Evolutionary conservation across 108 stramenopile species (phyloP).

Genomic region (Nannochloropsis salina): DNA sequence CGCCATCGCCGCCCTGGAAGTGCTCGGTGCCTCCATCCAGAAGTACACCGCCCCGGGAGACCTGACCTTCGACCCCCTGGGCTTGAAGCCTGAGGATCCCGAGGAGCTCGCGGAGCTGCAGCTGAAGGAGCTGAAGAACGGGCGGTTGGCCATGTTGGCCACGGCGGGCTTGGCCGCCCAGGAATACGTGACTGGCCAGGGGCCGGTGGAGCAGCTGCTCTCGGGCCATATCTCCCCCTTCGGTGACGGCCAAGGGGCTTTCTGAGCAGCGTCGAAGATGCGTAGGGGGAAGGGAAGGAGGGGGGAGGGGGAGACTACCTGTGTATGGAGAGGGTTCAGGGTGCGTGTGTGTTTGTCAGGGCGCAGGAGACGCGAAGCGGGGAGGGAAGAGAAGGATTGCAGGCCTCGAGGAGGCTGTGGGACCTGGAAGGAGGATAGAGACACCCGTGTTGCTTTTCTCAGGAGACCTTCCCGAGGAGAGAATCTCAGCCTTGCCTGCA

Average conservation of each 20-base stretch:
- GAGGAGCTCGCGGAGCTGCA: slow-evolving; percentile 47
- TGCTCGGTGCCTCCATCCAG: slow-evolving; percentile 15
- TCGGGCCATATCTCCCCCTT: slow-evolving; percentile 50
- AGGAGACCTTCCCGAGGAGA: too few species aligned
- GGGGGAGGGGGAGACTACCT: background rate
- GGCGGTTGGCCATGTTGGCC: slow-evolving; percentile 47
- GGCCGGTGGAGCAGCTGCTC: slow-evolving; percentile 40
- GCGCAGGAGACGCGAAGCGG: too few species aligned
- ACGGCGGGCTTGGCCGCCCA: slow-evolving; percentile 24
- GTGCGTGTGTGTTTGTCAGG: too few species aligned
- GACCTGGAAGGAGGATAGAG: too few species aligned
- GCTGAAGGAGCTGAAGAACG: slow-evolving; percentile 55
- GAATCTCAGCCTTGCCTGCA: too few species aligned
- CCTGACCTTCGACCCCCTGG: background rate
- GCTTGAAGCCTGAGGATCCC: slow-evolving; percentile 34
- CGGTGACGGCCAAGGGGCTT: slow-evolving; percentile 47
- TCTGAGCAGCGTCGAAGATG: background rate
- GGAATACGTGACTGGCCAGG: slow-evolving; percentile 48
- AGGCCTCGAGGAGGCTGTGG: too few species aligned
- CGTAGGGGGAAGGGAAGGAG: background rate
- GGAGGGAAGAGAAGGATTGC: too few species aligned
- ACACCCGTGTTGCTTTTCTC: too few species aligned
- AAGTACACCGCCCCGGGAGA: slow-evolving; percentile 16
- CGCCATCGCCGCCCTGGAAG: slow-evolving; percentile 23
- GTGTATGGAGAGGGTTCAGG: background rate